These are phyloP conservation scores for Phytomonas francai DNA, from an alignment of 208 protist species.

Conservation along the genomic window DNA sequence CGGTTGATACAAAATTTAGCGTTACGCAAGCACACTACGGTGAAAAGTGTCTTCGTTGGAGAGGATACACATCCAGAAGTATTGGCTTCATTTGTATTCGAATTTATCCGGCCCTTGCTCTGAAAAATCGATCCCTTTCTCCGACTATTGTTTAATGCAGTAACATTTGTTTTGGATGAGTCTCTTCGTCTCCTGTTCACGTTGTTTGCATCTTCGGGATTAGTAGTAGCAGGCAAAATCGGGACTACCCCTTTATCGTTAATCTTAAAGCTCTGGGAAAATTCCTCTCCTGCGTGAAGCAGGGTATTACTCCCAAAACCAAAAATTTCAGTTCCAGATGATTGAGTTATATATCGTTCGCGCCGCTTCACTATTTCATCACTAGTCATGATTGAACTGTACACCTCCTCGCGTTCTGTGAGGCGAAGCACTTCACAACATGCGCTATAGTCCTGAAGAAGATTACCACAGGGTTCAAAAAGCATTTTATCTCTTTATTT, in stretches of 20 bases:
- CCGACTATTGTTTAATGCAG: background rate
- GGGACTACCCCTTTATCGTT: background rate
- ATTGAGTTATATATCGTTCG: background rate
- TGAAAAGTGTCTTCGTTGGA: conserved; percentile 20
- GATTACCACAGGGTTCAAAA: conserved; percentile 81
- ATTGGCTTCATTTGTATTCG: background rate
- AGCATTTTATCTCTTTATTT: conserved; percentile 31
- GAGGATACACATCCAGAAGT: background rate
- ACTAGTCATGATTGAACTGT: conserved; percentile 30
- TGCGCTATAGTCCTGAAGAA: conserved; percentile 79
- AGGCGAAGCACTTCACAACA: conserved; percentile 78
- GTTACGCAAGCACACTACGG: conserved; percentile 60
- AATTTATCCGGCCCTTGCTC: background rate
- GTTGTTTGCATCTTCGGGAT: background rate
- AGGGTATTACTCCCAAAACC: background rate
- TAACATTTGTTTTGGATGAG: background rate
- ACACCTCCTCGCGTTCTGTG: conserved; percentile 81
- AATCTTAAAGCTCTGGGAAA: background rate
- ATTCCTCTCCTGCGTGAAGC: background rate
- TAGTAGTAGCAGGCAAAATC: background rate
- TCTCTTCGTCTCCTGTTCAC: background rate
- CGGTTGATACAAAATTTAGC: conserved; percentile 79
- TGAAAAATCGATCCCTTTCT: background rate
- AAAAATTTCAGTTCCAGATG: background rate
- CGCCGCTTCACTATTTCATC: background rate